These are phyloP conservation scores for Neonectria hederae DNA, from an alignment of 2,329 filamentous ascomycete species.

Conservation along the genomic window DNA sequence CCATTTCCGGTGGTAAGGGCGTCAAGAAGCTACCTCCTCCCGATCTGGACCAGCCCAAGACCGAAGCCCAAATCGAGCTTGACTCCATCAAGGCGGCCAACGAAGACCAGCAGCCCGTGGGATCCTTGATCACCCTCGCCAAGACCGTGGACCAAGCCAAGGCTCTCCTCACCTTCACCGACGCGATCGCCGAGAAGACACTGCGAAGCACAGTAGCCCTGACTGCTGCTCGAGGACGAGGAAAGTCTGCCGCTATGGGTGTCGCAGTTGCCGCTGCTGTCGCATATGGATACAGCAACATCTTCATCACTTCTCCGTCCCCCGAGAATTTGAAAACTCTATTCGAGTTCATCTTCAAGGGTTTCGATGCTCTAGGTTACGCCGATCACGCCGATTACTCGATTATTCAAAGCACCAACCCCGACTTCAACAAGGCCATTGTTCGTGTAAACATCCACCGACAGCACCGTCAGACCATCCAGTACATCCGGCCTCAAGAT, in stretches of 20 bases:
- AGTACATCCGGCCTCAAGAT: constrained; percentile 98
- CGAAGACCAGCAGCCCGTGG: constrained; percentile 85
- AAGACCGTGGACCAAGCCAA: constrained; percentile 96
- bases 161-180: constrained; percentile 94
- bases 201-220: constrained; percentile 91
- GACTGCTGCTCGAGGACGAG: constrained; percentile 92
- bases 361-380: constrained; percentile 93
- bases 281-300: constrained; percentile 97
- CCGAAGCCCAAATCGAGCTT: constrained; percentile 77
- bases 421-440: constrained; percentile 98
- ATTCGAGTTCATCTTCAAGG: constrained; percentile 98
- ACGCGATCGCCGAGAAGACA: constrained; percentile 96
- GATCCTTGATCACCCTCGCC: constrained; percentile 83
- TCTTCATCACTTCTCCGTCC: constrained; percentile 97
- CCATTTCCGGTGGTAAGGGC: constrained; percentile 93
- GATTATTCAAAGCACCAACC: constrained; percentile 97
- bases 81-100: constrained; percentile 88
- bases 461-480: constrained; percentile 95
- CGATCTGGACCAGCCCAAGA: constrained; percentile 77
- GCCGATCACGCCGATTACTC: constrained; percentile 97
- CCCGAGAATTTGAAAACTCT: constrained; percentile 98
- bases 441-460: constrained; percentile 96
- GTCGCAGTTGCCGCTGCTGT: constrained; percentile 94
- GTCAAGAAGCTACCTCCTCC: constrained; percentile 84
- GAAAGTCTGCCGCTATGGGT: constrained; percentile 96